Evolutionary conservation across 2,329 filamentous ascomycete species (phyloP).

Genomic region (Mariannaea elegans): DNA sequence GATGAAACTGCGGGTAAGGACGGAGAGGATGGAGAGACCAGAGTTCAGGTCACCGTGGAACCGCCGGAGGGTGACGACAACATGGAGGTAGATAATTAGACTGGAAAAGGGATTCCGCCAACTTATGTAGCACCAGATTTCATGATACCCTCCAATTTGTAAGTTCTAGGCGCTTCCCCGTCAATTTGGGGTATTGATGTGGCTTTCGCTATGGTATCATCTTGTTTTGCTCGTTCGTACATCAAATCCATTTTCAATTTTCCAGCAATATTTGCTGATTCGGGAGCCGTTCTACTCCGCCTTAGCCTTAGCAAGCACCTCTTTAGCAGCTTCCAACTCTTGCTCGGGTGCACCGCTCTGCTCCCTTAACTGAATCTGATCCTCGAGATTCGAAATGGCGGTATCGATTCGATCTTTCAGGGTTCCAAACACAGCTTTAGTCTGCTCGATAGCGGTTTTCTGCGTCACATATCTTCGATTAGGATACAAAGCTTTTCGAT

Average conservation of each 20-base stretch:
- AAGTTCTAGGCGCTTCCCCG: constrained; percentile 23
- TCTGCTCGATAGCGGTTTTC: constrained; percentile 86
- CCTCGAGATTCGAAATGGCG: constrained; percentile 77
- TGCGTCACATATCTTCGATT: constrained; percentile 47
- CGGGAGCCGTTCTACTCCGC: constrained; percentile 30
- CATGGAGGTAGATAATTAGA: constrained; percentile 70
- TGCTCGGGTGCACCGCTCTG: constrained; percentile 54
- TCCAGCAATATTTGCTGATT: constrained; percentile 7
- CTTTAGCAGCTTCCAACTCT: constrained; percentile 65
- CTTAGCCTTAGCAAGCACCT: constrained; percentile 61
- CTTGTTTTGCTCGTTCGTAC: not conserved
- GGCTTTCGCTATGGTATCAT: constrained; percentile 30
- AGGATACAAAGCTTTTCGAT: not conserved
- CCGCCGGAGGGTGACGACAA: constrained; percentile 61
- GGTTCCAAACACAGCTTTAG: constrained; percentile 80
- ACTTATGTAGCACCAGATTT: constrained; percentile 26
- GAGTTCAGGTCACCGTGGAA: constrained; percentile 60
- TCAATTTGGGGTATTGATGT: constrained; percentile 4
- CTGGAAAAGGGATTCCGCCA: not conserved
- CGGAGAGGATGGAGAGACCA: constrained; percentile 53
- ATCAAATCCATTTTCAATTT: not conserved
- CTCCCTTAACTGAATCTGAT: constrained; percentile 74
- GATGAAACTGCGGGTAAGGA: constrained; percentile 51
- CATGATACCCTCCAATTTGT: constrained; percentile 40
- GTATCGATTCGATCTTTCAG: constrained; percentile 76